A percentile compares a stretch with the other conserved stretches of the same genome.
phyloP scores from a whole-genome alignment of 2,329 filamentous ascomycete genomes.

The Cryphonectria naterciae region DNA sequence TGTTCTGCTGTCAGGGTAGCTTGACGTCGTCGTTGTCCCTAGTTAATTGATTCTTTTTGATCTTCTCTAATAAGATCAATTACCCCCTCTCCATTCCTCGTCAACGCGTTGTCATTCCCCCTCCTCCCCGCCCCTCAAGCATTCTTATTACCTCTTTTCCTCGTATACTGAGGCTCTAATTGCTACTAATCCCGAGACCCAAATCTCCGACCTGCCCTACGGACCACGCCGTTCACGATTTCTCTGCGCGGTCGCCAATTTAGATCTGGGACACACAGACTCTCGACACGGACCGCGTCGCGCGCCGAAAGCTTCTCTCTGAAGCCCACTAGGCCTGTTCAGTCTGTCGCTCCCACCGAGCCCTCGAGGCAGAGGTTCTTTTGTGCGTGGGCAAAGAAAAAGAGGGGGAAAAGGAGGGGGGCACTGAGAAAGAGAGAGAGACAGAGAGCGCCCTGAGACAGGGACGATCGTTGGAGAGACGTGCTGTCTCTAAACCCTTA shows the following conservation, averaged over 20 bases:
- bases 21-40: constrained; percentile 1
- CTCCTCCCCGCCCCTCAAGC: background rate
- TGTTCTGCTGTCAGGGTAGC: background rate
- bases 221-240: constrained; percentile 4
- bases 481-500: background rate
- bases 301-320: constrained; percentile 2
- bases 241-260: background rate
- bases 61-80: constrained; percentile 10
- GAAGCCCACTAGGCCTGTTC: background rate
- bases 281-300: constrained; percentile 7
- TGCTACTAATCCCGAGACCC: background rate
- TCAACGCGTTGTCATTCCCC: background rate
- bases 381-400: too few relatives aligned
- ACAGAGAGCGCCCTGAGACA: background rate
- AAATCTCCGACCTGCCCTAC: constrained; percentile 5
- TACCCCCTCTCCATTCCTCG: constrained; percentile 2
- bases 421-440: background rate
- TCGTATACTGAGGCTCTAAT: background rate
- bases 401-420: too few relatives aligned
- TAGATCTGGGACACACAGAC: constrained; percentile 8
- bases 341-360: background rate
- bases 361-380: background rate
- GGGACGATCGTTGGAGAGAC: background rate
- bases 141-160: background rate
- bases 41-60: background rate